Base-by-base conservation (phyloP, 2,329 filamentous ascomycete genomes). In the Chaetomiaceae sp. region DNA sequence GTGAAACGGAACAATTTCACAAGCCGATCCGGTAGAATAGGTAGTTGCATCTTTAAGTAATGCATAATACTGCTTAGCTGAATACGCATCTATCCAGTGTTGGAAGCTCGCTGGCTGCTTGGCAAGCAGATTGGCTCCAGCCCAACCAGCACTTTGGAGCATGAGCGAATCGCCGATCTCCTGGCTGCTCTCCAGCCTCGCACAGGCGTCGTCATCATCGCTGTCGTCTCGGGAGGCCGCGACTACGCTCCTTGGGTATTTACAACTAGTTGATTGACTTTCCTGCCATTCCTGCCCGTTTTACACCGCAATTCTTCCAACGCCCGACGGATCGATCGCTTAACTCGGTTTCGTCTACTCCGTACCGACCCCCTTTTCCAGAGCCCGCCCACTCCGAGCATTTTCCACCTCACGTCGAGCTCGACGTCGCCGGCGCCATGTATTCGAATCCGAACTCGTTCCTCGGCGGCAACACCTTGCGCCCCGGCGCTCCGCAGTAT, bases 381-480 rank as follows among this genome's bases (percentile, higher is more conserved):
- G n/a, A 9, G 25, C 33, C 48, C 40, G 25, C 17, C 25, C 36
- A n/a, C 25, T 12, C 11, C 27, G 27, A 31, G 27, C 9, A 12
- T 31, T 12, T 31, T 31, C 42, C 34, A 12, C 43, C n/a, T n/a
- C n/a, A n/a, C n/a, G 34, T 44, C 49, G 47, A 56, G 31, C 22
- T 25, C 37, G 38, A 49, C 44, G 27, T 31, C 47, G 19, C 37
- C 54, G 43, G 19, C 47, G 48, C 47, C 72, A 96, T 96, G 92
- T 97, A 89, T 75, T 94, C 90, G 62, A 89, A 87, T 70, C 88
- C 89, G 62, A 95, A 88, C 76, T 85, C 88, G 60, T 96, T 86
- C 72, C 75, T 95, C 66, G 90, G 90, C 72, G 87, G 85, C 74
- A 89, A 85, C 68, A 87, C 79, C 76, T 82, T 87, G 69, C 87